These are phyloP conservation scores for Neofusicoccum laricinum DNA, from an alignment of 2,329 filamentous ascomycete species.

Conservation along the genomic window DNA sequence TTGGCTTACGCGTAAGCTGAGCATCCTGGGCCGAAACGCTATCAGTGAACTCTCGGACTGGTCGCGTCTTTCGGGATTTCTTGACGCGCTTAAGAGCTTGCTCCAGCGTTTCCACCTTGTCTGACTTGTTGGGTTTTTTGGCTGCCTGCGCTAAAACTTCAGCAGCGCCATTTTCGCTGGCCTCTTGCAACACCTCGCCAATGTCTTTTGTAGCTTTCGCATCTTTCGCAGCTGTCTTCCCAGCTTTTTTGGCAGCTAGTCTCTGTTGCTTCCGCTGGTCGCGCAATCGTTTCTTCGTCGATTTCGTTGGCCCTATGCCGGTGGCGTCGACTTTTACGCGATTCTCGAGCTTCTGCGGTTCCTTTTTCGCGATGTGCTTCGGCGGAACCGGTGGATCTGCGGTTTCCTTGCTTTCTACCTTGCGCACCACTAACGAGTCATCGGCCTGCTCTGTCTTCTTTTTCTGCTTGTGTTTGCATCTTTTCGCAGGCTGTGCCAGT, in stretches of 20 bases:
- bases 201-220: background rate
- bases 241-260: background rate
- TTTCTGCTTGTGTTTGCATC: background rate
- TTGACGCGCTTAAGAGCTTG: background rate
- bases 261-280: no score
- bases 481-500: no score
- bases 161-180: background rate
- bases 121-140: background rate
- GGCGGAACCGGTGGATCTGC: no score
- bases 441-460: background rate
- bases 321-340: background rate
- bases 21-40: constrained; percentile 6
- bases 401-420: no score
- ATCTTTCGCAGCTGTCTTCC: background rate
- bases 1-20: constrained; percentile 11
- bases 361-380: background rate
- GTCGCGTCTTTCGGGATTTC: background rate
- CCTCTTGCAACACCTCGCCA: background rate
- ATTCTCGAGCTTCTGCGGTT: background rate
- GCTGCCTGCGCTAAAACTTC: background rate
- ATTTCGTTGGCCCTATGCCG: no score
- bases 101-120: background rate
- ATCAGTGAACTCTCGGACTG: background rate
- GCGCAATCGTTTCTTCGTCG: background rate
- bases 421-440: no score